Conservation (phyloP, 768 basidiomycete species). For the Agrocybe pediades region DNA sequence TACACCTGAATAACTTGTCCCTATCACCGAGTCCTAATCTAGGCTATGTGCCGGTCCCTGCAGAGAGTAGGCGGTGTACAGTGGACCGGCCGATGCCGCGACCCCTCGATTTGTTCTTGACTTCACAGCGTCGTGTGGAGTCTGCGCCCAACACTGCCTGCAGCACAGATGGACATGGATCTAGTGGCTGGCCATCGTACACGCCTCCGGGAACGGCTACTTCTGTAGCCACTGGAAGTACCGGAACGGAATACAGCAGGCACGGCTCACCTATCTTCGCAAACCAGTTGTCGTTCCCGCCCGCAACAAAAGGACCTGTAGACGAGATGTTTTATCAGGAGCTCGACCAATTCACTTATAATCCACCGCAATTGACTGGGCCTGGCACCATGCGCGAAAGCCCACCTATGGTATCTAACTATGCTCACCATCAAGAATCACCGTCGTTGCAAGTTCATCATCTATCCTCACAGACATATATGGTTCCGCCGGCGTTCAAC, state of each 20-base stretch:
- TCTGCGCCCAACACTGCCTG: slow-evolving; percentile 56
- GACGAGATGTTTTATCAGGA: slow-evolving; percentile 49
- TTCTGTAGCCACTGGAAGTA: slow-evolving; percentile 45
- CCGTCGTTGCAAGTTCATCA: slow-evolving; percentile 19
- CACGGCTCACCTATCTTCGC: slow-evolving; percentile 45
- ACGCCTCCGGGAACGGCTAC: slow-evolving; percentile 62
- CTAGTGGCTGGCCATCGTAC: slow-evolving; percentile 59
- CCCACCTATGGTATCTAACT: slow-evolving; percentile 4
- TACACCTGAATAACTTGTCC: slow-evolving; percentile 14
- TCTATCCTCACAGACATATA: background rate
- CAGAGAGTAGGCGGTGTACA: background rate
- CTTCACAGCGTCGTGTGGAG: slow-evolving; percentile 39
- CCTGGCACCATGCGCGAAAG: slow-evolving; percentile 16
- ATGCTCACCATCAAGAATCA: slow-evolving; percentile 9
- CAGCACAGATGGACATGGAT: slow-evolving; percentile 47
- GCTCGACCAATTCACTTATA: slow-evolving; percentile 54
- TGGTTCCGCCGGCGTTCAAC: background rate
- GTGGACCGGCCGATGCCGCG: slow-evolving; percentile 49
- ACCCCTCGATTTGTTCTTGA: slow-evolving; percentile 39
- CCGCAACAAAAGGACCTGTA: slow-evolving; percentile 15
- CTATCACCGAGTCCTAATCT: slow-evolving; percentile 19
- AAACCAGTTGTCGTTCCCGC: slow-evolving; percentile 36
- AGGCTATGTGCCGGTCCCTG: slow-evolving; percentile 14
- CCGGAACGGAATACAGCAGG: slow-evolving; percentile 41
- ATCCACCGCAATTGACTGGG: slow-evolving; percentile 33